Evolutionary conservation across 306 rosid species (phyloP), one percentile per base, ranked within the genome.

Genomic region (cucumber (Cucumis sativus)): DNA sequence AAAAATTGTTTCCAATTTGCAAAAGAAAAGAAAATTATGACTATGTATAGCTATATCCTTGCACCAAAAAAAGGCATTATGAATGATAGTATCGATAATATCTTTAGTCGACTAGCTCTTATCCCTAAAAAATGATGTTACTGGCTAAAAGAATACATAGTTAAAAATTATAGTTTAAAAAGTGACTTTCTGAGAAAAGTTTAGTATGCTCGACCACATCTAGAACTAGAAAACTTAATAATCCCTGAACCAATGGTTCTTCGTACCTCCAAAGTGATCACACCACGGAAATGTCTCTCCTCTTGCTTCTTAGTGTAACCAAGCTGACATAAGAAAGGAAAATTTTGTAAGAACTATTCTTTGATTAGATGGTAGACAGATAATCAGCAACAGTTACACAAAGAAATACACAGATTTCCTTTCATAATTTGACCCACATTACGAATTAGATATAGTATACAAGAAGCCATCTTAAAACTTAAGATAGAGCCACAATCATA

Each of bases 291-390:
- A 84, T 89, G 88, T 58, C 93, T 86, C 84, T 95, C 97, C 79
- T 95, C 99, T 86, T 92, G 96, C 84, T 92, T 95, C 80, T 92
- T 88, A 33, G 99, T 95, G 87, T 95, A 95, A 77, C 97, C 99
- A 86, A 95, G 99, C 99, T 95, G 91, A 49, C 79, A 64, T 70
- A 83, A 78, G 76, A 61, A 80, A 15, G 63, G 74, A 78, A 52
- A 71, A 45, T 43, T 23, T 79, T 56, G 60, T 78, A 79, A 73
- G 75, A 73, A 56, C 62, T 30, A 49, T 33, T 23, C 25, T 52
- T 51, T 13, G 3, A 35, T 72, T 28, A 28, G 15, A 68, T 67
- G 74, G n/a, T n/a, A 4, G 55, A 68, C 35, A 67, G 30, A 41
- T 41, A 40, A 41, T 41, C 77, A 6, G 77, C 61, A 71, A 49